Evolutionary conservation across 2,329 filamentous ascomycete genomes (phyloP).

Genomic region (Exophiala viscosa): DNA sequence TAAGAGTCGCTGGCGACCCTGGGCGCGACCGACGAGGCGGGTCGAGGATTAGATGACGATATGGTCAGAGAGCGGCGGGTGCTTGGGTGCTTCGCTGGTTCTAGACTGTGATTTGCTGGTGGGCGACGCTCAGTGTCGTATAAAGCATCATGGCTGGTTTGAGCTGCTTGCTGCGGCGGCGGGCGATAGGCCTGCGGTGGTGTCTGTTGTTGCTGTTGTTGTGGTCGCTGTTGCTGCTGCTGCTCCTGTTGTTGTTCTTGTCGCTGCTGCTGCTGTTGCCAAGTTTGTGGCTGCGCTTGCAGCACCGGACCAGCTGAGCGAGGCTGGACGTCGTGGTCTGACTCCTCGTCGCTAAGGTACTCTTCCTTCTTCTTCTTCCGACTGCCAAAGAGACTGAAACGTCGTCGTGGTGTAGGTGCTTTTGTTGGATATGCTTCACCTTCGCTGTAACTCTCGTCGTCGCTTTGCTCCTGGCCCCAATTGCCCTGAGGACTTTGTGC

Average conservation of each 20-base stretch:
- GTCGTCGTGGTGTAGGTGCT: constrained; percentile 15
- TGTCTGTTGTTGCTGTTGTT: neutral
- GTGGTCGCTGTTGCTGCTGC: neutral
- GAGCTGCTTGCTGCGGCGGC: neutral
- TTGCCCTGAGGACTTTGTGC: constrained; percentile 28
- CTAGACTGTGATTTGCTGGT: constrained; percentile 18
- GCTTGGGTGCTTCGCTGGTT: constrained; percentile 10
- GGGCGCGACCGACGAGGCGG: neutral
- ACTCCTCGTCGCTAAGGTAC: constrained; percentile 17
- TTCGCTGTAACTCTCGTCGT: constrained; percentile 26
- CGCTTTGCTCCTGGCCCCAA: constrained; percentile 29
- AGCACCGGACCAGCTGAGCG: neutral
- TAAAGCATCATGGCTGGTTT: constrained; percentile 20
- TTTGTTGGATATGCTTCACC: constrained; percentile 15
- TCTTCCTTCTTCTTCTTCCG: constrained; percentile 20
- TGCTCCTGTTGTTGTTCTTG: neutral
- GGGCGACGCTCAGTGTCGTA: constrained; percentile 20
- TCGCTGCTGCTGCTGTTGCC: neutral
- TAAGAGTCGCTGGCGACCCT: constrained; percentile 5
- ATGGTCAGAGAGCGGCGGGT: constrained; percentile 20
- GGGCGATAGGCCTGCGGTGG: constrained; percentile 2
- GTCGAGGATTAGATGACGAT: constrained; percentile 2
- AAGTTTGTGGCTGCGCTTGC: too few species aligned
- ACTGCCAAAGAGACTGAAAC: constrained; percentile 27
- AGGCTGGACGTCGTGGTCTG: constrained; percentile 12